Evolutionary conservation across 2,329 filamentous ascomycete genomes (phyloP).

Genomic region (Claviceps monticola): DNA sequence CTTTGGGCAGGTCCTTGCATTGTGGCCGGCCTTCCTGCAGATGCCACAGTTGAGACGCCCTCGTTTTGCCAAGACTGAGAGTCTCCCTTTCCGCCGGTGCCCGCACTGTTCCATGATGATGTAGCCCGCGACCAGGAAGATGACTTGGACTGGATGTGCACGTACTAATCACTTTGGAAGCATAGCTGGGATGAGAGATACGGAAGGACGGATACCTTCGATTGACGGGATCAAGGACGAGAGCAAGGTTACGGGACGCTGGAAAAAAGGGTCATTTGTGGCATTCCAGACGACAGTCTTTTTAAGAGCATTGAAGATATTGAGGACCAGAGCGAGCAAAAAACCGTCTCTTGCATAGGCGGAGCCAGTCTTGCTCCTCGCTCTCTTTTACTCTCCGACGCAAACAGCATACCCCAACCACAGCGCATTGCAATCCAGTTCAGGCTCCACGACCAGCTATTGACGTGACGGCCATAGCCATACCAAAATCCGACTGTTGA

Average conservation of each 20-base stretch:
- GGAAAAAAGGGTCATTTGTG: not conserved
- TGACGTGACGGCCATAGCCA: slow-evolving; percentile 19
- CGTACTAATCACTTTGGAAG: not conserved
- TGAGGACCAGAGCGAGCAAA: not conserved
- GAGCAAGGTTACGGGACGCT: not conserved
- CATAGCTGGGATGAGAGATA: not conserved
- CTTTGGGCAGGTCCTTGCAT: too few relatives aligned
- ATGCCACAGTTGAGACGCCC: too few relatives aligned
- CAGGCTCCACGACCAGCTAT: too few relatives aligned
- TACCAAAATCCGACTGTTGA: slow-evolving; percentile 23
- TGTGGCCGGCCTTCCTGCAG: too few relatives aligned
- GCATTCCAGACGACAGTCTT: too few relatives aligned
- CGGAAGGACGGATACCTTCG: not conserved
- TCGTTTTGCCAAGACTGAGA: too few relatives aligned
- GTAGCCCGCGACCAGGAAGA: not conserved
- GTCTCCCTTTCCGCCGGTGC: not conserved
- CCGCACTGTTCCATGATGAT: not conserved
- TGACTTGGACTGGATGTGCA: slow-evolving; percentile 1
- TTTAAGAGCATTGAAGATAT: too few relatives aligned
- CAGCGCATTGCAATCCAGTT: not conserved
- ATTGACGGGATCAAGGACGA: not conserved
- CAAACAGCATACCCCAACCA: not conserved
- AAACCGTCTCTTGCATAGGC: not conserved
- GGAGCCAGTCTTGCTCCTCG: not conserved
- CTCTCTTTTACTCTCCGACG: not conserved